Base-by-base conservation (phyloP, 1,284 basidiomycete species). In the Hemileia vastatrix region DNA sequence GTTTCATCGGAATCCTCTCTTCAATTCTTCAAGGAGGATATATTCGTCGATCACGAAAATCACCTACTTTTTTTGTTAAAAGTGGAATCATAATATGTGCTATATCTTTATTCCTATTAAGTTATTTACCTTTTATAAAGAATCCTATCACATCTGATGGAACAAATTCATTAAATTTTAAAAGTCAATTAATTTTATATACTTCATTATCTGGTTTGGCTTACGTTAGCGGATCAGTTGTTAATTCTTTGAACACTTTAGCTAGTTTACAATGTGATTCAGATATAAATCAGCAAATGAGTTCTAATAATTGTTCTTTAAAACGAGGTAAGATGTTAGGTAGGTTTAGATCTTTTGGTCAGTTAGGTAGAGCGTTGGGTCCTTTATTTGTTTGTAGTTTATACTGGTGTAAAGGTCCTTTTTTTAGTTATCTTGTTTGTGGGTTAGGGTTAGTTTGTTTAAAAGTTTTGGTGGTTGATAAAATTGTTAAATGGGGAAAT, bases 161-260 rank as follows among this genome's bases (percentile, higher is more conserved):
- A 48, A 60, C 51, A 52, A 51, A 32, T 4, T 3, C 19, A 19
- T 51, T 58, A 15, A 60, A 19, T 24, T 56, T 81, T 36, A 81
- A 85, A 6, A 78, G 84, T 60, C 78, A 78, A 43, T 31, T 65
- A 36, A 77, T 89, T 0, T 79, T 94, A 3, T 87, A 88, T 70
- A 79, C 78, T 8, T 86, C 87, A 1, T 87, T 88, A 0, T 80
- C 87, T 2, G 87, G 85, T 70, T 80, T 94, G 76, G 88, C 88
- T 1, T 92, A 90, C 77, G 92, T 91, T 1, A 87, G 85, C 65
- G 90, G 91, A 3, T 93, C 89, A 2, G 90, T 93, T 51, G 91
- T 95, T 64, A 93, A 87, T 71, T 83, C 88, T 3, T 79, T 95
- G 65, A 94, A 89, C 49, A 84, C 90, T 19, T 83, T 85, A 65